Conservation (phyloP, 2,329 filamentous ascomycete species). For the Aspergillus niger region DNA sequence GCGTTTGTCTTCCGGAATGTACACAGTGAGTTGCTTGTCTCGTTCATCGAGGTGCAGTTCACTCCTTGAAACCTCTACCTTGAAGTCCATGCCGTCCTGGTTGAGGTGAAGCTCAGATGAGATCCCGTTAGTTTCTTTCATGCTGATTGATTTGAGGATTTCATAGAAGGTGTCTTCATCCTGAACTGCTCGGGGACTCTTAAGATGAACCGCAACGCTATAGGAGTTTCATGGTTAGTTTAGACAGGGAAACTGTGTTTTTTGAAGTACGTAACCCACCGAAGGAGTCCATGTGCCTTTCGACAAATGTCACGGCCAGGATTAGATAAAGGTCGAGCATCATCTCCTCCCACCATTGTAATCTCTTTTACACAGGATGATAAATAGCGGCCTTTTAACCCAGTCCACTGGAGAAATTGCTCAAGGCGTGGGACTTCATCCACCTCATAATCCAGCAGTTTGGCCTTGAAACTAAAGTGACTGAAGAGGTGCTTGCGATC, state of each 20-base stretch:
- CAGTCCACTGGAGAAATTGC: constrained; percentile 12
- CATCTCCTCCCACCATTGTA: constrained; percentile 4
- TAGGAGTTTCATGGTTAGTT: neutral
- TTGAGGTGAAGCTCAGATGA: constrained; percentile 15
- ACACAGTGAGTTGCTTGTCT: constrained; percentile 4
- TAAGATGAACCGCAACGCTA: constrained; percentile 13
- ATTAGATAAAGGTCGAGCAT: neutral
- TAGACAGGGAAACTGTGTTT: no score
- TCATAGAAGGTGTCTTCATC: constrained; percentile 12
- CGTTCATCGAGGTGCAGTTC: constrained; percentile 14
- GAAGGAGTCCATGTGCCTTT: constrained; percentile 15
- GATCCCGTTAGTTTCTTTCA: constrained; percentile 16
- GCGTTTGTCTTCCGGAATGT: constrained; percentile 8
- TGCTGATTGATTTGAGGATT: constrained; percentile 1
- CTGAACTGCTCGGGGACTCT: constrained; percentile 8
- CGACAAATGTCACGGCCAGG: constrained; percentile 6
- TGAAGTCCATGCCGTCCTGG: constrained; percentile 14
- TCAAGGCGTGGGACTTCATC: constrained; percentile 11
- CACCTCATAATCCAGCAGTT: constrained; percentile 11
- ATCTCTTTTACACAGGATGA: constrained; percentile 17
- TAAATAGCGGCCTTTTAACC: constrained; percentile 11
- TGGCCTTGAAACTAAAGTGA: constrained; percentile 7
- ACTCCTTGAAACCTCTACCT: constrained; percentile 7
- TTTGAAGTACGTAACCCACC: constrained; percentile 2
- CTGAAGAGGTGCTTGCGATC: constrained; percentile 14